Conservation (phyloP, 257 asterid genomes). For the Petrea volubilis region DNA sequence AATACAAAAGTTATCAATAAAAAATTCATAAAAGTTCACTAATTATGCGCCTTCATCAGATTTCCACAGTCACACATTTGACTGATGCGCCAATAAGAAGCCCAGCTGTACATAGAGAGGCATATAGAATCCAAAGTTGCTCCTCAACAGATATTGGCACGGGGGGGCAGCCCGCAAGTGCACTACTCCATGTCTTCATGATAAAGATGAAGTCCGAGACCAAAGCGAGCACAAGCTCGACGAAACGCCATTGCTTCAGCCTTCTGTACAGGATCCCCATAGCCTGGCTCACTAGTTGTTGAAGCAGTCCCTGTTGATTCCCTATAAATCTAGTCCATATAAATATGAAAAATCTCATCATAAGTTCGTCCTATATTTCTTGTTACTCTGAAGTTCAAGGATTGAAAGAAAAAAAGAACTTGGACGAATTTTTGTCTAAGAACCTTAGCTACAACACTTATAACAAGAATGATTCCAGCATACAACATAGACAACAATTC, state of each 20-base stretch:
- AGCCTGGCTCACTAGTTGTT: constrained; percentile 52
- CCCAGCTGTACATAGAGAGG: neutral
- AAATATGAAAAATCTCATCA: neutral
- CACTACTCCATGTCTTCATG: constrained; percentile 70
- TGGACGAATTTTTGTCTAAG: neutral
- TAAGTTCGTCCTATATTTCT: neutral
- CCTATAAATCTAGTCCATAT: constrained; percentile 56
- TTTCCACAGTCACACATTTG: neutral
- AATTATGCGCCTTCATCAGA: neutral
- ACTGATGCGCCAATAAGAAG: neutral
- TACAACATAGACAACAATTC: neutral
- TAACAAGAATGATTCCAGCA: neutral
- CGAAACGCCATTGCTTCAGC: constrained; percentile 98
- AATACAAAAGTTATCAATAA: neutral
- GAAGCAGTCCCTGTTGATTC: constrained; percentile 86
- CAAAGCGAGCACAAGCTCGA: constrained; percentile 90
- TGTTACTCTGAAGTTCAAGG: neutral
- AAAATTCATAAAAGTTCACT: neutral
- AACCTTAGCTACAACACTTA: neutral
- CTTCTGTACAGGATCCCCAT: constrained; percentile 75
- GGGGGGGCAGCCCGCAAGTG: neutral
- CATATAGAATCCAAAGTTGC: neutral
- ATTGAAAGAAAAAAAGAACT: neutral
- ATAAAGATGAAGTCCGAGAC: constrained; percentile 90
- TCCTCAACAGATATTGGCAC: neutral